These are phyloP conservation scores for Epichloe sylvatica DNA, from an alignment of 2,329 filamentous ascomycete species.

Conservation along the genomic window DNA sequence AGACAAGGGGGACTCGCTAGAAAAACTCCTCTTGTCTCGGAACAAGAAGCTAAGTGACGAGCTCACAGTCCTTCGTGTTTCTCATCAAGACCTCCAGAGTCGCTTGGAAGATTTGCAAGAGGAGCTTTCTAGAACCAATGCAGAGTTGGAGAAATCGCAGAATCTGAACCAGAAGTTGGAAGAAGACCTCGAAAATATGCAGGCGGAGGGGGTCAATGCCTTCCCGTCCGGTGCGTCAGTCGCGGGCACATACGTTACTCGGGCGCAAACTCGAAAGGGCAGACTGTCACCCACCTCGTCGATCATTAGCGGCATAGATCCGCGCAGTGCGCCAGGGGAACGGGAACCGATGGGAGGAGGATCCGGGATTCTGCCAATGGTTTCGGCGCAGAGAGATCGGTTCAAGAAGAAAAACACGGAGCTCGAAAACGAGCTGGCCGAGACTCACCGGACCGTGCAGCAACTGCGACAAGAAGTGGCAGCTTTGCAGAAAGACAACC, in stretches of 20 bases:
- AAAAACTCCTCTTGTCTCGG: constrained; percentile 77
- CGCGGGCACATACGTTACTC: constrained; percentile 72
- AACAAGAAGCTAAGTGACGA: constrained; percentile 97
- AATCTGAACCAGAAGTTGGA: constrained; percentile 80
- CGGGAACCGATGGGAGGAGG: constrained; percentile 58
- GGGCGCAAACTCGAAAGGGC: constrained; percentile 47
- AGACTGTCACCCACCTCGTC: constrained; percentile 86
- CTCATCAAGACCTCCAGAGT: constrained; percentile 78
- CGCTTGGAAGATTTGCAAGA: constrained; percentile 70
- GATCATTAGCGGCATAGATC: constrained; percentile 94
- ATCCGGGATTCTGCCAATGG: constrained; percentile 89
- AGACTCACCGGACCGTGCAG: constrained; percentile 67
- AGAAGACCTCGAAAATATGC: constrained; percentile 76
- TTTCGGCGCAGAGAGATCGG: constrained; percentile 90
- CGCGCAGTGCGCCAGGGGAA: constrained; percentile 33
- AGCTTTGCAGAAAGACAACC: constrained; percentile 87
- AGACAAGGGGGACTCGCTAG: constrained; percentile 60
- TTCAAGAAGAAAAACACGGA: constrained; percentile 94
- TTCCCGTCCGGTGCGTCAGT: constrained; percentile 87
- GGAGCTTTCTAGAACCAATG: constrained; percentile 68
- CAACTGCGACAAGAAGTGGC: constrained; percentile 82
- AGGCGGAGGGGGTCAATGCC: constrained; percentile 68
- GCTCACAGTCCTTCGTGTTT: constrained; percentile 80
- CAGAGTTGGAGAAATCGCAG: constrained; percentile 72
- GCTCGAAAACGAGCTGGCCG: constrained; percentile 79